phyloP scores from a whole-genome alignment of 208 protist genomes.

The Trypanosoma theileri region DNA sequence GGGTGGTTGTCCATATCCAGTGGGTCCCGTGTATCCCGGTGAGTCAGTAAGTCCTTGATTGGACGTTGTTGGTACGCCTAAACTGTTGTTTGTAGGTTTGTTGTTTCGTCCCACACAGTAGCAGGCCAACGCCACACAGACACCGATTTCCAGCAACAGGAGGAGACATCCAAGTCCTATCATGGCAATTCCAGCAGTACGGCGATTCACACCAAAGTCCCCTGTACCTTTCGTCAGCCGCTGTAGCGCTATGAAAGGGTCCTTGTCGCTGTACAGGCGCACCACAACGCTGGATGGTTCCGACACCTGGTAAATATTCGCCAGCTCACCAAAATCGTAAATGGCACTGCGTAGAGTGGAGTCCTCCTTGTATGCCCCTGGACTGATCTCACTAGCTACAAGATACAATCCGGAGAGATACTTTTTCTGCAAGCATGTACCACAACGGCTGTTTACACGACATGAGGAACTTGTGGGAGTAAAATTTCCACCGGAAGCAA shows the following conservation, averaged over 20 bases:
- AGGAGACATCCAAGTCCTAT: constrained; percentile 20
- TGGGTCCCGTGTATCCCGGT: background rate
- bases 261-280: constrained; percentile 27
- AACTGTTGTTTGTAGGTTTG: background rate
- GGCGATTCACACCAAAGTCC: constrained; percentile 11
- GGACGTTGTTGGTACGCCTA: background rate
- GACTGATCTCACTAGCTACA: constrained; percentile 11
- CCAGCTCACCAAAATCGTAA: constrained; percentile 2
- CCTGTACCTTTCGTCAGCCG: constrained; percentile 6
- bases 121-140: constrained; percentile 10
- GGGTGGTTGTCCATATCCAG: constrained; percentile 10
- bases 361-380: constrained; percentile 19
- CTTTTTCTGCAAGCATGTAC: background rate
- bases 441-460: background rate
- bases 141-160: constrained; percentile 21
- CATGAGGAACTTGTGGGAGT: background rate
- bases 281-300: constrained; percentile 8
- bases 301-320: constrained; percentile 1
- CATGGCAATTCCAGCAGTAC: constrained; percentile 14
- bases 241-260: constrained; percentile 25
- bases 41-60: background rate
- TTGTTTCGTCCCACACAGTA: constrained; percentile 17
- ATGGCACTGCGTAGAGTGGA: constrained; percentile 2
- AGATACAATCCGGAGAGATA: constrained; percentile 22
- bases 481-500: background rate